Evolutionary conservation across 352 stramenopile species (phyloP).

Genomic region (Pythium rhizo-oryzae): DNA sequence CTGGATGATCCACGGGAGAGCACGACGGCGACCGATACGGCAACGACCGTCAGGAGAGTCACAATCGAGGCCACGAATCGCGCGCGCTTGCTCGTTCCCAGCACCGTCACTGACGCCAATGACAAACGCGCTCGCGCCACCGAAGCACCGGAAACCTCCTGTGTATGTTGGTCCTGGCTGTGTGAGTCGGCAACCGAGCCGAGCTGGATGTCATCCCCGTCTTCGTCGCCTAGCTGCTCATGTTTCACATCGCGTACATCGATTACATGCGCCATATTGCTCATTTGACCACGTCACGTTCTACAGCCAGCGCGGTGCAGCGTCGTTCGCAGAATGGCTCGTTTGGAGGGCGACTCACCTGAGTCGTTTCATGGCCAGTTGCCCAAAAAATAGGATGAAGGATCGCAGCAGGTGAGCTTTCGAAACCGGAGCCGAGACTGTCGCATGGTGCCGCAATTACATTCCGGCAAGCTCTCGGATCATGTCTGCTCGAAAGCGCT

Average conservation of each 20-base stretch:
- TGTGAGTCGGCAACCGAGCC: neutral
- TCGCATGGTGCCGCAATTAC: neutral
- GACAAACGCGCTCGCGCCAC: neutral
- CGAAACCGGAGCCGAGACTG: neutral
- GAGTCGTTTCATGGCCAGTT: neutral
- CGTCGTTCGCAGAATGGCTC: neutral
- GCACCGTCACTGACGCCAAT: neutral
- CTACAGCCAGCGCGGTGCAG: neutral
- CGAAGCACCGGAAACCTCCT: neutral
- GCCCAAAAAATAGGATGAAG: neutral
- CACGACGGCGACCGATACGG: constrained; percentile 16
- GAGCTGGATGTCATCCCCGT: constrained; percentile 16
- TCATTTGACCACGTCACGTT: neutral
- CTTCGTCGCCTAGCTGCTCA: constrained; percentile 15
- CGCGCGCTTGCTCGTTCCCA: constrained; percentile 20
- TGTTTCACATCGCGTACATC: constrained; percentile 22
- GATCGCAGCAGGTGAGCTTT: neutral
- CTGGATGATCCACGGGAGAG: neutral
- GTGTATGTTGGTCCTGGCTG: neutral
- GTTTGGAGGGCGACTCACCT: neutral
- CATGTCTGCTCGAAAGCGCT: constrained; percentile 9
- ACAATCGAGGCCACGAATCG: constrained; percentile 13
- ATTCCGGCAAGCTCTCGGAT: neutral
- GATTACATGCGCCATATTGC: constrained; percentile 26
- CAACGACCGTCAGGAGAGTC: constrained; percentile 11